phyloP scores from a whole-genome alignment of 495 filamentous ascomycete species.

The Talaromyces adpressus region DNA sequence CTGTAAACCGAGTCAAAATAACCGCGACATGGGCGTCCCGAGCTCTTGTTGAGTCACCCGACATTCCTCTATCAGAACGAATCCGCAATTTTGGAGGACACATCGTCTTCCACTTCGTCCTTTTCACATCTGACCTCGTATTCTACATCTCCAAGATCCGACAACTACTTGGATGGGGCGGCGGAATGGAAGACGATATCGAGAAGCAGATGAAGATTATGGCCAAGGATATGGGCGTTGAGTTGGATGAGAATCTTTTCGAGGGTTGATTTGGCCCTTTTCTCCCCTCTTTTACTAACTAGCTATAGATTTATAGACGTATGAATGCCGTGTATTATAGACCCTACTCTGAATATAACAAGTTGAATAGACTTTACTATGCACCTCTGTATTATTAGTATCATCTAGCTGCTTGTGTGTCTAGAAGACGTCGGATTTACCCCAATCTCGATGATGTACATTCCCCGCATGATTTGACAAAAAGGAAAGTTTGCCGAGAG shows the following conservation, averaged over 20 bases:
- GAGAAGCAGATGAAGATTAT: constrained; percentile 78
- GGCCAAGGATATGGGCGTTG: constrained; percentile 86
- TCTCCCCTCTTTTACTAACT: background rate
- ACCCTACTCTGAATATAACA: background rate
- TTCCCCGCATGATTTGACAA: background rate
- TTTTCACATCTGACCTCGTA: constrained; percentile 71
- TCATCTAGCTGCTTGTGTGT: background rate
- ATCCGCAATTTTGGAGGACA: constrained; percentile 58
- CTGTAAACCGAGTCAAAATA: constrained; percentile 92
- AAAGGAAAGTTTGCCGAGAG: background rate
- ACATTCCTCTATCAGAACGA: constrained; percentile 50
- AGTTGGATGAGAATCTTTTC: constrained; percentile 69
- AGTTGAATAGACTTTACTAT: background rate
- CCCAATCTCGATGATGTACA: background rate
- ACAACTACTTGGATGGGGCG: constrained; percentile 65
- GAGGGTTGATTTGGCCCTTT: constrained; percentile 51
- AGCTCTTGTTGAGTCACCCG: constrained; percentile 62
- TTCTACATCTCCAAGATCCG: constrained; percentile 74
- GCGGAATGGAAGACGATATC: constrained; percentile 90
- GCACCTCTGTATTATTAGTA: background rate
- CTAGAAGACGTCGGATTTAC: background rate
- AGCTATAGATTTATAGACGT: background rate
- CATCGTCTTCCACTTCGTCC: constrained; percentile 68
- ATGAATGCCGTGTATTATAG: background rate
- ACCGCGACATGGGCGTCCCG: constrained; percentile 84